phyloP scores from a whole-genome alignment of 148 eudicot species.

The Nepenthes gracilis region DNA sequence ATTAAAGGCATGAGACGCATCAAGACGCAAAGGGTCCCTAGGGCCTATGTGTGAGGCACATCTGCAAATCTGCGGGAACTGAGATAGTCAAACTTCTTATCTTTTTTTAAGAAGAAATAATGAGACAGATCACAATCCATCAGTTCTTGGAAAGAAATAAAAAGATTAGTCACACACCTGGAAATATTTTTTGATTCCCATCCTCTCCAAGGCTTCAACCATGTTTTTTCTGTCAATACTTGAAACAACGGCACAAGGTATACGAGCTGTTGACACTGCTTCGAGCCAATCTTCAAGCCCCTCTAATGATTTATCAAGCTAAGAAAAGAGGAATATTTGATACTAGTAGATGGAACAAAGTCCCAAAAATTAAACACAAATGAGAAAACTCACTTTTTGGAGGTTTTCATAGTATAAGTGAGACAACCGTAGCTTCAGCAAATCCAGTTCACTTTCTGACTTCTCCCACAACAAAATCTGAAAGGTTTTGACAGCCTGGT shows the following conservation, averaged over 20 bases:
- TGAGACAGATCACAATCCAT: too few relatives aligned
- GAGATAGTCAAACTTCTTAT: background rate
- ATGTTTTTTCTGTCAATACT: conserved; percentile 65
- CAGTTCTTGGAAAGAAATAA: background rate
- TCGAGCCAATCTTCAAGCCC: conserved; percentile 90
- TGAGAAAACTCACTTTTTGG: conserved; percentile 33
- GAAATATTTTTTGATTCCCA: conserved; percentile 77
- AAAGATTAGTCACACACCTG: conserved; percentile 35
- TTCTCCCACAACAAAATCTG: conserved; percentile 67
- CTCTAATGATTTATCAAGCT: conserved; percentile 75
- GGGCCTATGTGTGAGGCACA: too few relatives aligned
- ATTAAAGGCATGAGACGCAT: too few relatives aligned
- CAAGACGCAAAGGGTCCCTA: too few relatives aligned
- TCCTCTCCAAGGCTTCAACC: conserved; percentile 59
- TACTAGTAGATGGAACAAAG: background rate
- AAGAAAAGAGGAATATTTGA: conserved; percentile 11
- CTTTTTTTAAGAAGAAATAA: background rate
- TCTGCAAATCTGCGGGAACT: background rate
- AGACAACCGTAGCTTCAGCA: conserved; percentile 62
- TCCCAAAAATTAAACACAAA: conserved; percentile 1
- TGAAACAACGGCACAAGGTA: conserved; percentile 96
- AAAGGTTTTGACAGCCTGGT: conserved; percentile 6
- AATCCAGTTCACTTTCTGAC: conserved; percentile 37
- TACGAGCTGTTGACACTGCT: conserved; percentile 71
- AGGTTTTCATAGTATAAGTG: conserved; percentile 67